A percentile compares a stretch with the other conserved stretches of the same genome.
Evolutionary conservation across 495 filamentous ascomycete species (phyloP).

Genomic region (Amphirosellinia nigrospora): DNA sequence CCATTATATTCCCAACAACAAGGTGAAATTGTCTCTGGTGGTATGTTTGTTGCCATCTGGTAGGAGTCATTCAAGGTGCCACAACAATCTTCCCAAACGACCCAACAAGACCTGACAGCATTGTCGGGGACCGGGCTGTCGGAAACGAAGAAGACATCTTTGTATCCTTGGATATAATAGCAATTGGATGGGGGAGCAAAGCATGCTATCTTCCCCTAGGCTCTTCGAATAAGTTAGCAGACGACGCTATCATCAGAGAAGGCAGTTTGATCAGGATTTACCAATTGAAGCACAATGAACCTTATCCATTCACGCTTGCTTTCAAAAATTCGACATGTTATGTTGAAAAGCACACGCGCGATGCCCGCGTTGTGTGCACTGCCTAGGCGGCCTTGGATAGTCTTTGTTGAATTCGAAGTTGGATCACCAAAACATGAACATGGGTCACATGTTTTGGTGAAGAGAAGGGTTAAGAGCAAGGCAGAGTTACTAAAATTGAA

Average conservation of each 20-base stretch:
- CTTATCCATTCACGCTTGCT: background rate
- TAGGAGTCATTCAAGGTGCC: background rate
- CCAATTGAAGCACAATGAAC: background rate
- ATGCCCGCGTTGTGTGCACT: background rate
- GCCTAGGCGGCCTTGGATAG: background rate
- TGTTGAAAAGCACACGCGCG: background rate
- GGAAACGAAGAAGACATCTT: background rate
- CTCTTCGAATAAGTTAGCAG: background rate
- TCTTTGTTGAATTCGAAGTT: background rate
- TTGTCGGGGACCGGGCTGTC: background rate
- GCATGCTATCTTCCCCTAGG: background rate
- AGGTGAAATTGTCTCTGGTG: background rate
- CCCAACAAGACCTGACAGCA: background rate
- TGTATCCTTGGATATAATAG: background rate
- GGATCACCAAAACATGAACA: conserved; percentile 1
- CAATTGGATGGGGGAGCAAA: background rate
- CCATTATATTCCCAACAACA: background rate
- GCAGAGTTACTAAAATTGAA: background rate
- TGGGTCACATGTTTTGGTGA: background rate
- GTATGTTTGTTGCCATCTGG: background rate
- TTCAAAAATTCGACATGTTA: background rate
- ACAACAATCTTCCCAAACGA: background rate
- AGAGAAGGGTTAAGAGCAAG: background rate
- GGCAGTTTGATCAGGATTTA: background rate
- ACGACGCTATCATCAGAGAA: background rate